phyloP scores from a whole-genome alignment of 441 rosid genomes.

The Caryocar brasiliense region DNA sequence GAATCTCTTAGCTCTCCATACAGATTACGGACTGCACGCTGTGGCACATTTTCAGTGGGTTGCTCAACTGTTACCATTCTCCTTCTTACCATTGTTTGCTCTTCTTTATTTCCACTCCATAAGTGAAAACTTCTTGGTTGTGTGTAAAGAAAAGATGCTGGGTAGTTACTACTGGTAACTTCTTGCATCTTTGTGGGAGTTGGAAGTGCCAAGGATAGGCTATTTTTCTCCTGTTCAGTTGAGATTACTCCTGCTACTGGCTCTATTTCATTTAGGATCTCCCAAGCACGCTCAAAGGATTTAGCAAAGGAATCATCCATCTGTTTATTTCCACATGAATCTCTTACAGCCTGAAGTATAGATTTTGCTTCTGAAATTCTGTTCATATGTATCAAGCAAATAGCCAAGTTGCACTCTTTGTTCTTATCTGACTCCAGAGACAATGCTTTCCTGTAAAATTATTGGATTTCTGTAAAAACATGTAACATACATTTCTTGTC shows the following conservation, averaged over 20 bases:
- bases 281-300: slow-evolving; percentile 63
- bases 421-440: slow-evolving; percentile 56
- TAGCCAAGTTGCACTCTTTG: slow-evolving; percentile 68
- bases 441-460: slow-evolving; percentile 51
- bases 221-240: background rate
- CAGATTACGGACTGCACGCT: slow-evolving; percentile 9
- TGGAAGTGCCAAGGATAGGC: slow-evolving; percentile 1
- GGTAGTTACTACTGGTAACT: slow-evolving; percentile 7
- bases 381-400: slow-evolving; percentile 68
- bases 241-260: slow-evolving; percentile 5
- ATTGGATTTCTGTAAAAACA: background rate
- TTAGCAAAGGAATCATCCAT: slow-evolving; percentile 57
- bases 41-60: background rate
- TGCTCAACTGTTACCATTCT: slow-evolving; percentile 1
- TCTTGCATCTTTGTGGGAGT: slow-evolving; percentile 2
- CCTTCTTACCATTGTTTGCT: slow-evolving; percentile 15
- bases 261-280: slow-evolving; percentile 41
- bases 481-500: no score
- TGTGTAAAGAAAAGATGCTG: slow-evolving; percentile 23
- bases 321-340: slow-evolving; percentile 19
- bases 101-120: slow-evolving; percentile 6
- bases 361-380: slow-evolving; percentile 60
- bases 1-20: slow-evolving; percentile 11
- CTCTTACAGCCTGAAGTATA: slow-evolving; percentile 43
- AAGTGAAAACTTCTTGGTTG: slow-evolving; percentile 30